Evolutionary conservation across 1,284 basidiomycete species (phyloP).

Genomic region (Trichosporon ovoides): DNA sequence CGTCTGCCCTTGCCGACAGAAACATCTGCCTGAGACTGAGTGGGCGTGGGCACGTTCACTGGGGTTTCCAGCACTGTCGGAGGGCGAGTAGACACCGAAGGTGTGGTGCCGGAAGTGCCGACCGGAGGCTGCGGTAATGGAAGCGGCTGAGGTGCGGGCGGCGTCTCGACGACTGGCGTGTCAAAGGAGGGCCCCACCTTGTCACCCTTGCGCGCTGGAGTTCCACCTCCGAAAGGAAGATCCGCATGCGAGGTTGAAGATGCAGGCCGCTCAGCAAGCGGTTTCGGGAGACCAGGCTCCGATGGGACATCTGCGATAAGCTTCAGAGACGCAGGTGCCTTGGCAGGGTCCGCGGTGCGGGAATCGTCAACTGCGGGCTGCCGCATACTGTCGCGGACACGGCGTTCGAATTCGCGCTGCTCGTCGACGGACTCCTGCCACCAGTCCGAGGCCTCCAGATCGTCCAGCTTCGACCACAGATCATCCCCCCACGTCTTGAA

Average conservation of each 20-base stretch:
- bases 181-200: too few species aligned
- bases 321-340: neutral
- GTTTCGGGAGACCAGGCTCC: neutral
- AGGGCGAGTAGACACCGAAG: neutral
- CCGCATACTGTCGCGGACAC: neutral
- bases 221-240: too few species aligned
- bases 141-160: neutral
- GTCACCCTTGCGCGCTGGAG: neutral
- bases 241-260: neutral
- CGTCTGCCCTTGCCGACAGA: conserved; percentile 24
- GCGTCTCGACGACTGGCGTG: conserved; percentile 13
- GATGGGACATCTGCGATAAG: neutral
- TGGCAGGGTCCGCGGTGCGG: neutral
- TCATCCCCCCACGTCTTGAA: neutral
- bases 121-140: neutral
- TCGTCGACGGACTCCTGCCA: conserved; percentile 7
- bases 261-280: neutral
- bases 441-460: conserved; percentile 3
- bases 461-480: conserved; percentile 13
- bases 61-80: conserved; percentile 7
- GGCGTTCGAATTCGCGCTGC: conserved; percentile 1
- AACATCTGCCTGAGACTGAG: conserved; percentile 2
- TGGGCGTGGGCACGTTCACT: conserved; percentile 8
- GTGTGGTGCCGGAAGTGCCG: neutral
- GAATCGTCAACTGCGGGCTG: too few species aligned